Base-by-base conservation (phyloP, 169 alveolate genomes). In the Plasmodium knowlesi region DNA sequence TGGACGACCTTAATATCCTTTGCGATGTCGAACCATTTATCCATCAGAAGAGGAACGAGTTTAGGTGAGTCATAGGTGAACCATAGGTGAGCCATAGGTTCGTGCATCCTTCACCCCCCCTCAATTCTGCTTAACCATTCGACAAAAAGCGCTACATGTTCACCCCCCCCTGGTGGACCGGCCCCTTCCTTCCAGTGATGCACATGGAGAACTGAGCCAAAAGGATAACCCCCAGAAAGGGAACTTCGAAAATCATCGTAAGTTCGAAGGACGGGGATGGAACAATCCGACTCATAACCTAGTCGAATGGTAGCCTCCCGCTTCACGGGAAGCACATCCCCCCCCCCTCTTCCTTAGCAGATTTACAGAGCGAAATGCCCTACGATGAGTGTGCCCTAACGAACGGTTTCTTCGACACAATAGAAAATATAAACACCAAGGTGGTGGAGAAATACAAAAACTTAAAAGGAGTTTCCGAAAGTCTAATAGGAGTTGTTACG, bases 371-470 rank as follows among this genome's bases (percentile, higher is more conserved):
- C 34, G 90, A 61, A 54, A 76, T 88, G 76, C 80, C 54, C 30
- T 79, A 89, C 54, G 50, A 82, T 70, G 95, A 91, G 37, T 91
- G 92, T 41, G 71, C 91, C 12, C 73, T 91, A 74, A 91, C 95
- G 25, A 81, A 57, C 37, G 95, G 83, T 16, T 91, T 91, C 57
- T 91, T 91, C 61, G 86, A 91, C 22, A 91, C 95, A 9, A 73
- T 91, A 14, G 92, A 91, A n/a, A 91, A 91, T 72, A 43, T 91
- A 41, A 91, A 91, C 41, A 91, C 92, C 19, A 34, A 91, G 37
- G 92, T 91, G n/a, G 74, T 73, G 12, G 86, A 91, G 41, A 91
- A 91, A 34, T 82, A 91, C 39, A 91, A 91, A 2, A 57, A 82
- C n/a, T 91, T 91, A 67, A 91, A 91, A 57, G 95, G 61, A 5